These are phyloP conservation scores for Cladophialophora psammophila DNA, from an alignment of 2,329 filamentous ascomycete genomes.

Conservation along the genomic window DNA sequence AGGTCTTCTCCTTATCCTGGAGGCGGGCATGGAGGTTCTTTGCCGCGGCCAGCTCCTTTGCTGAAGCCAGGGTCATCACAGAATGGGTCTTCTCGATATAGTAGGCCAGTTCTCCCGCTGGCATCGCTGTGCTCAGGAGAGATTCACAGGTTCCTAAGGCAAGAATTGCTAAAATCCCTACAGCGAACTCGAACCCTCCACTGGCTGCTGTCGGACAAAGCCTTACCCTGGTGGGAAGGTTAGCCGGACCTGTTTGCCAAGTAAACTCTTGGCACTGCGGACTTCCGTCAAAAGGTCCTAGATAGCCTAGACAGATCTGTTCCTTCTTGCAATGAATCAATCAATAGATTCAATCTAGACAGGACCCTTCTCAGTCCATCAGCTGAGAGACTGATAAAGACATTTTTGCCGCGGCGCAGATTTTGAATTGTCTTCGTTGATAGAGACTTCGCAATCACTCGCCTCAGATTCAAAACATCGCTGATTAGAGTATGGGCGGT, in stretches of 20 bases:
- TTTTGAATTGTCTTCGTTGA: conserved; percentile 29
- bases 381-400: conserved; percentile 52
- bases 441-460: conserved; percentile 32
- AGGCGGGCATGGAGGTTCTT: neutral
- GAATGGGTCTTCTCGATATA: conserved; percentile 32
- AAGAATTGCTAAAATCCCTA: conserved; percentile 55
- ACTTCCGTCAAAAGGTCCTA: too few relatives aligned
- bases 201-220: too few relatives aligned
- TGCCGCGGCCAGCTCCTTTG: neutral
- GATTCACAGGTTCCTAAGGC: conserved; percentile 56
- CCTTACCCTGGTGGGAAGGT: too few relatives aligned
- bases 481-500: conserved; percentile 43
- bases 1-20: neutral
- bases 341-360: too few relatives aligned
- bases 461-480: conserved; percentile 43
- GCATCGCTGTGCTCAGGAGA: conserved; percentile 45
- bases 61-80: conserved; percentile 6
- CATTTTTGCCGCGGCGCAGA: conserved; percentile 42
- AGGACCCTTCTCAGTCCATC: conserved; percentile 7
- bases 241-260: too few relatives aligned
- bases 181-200: conserved; percentile 57
- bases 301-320: too few relatives aligned
- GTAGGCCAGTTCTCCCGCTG: conserved; percentile 42
- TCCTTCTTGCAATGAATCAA: too few relatives aligned
- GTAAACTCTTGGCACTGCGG: too few relatives aligned